A percentile compares a stretch with the other conserved stretches of the same genome.
Evolutionary conservation across 495 filamentous ascomycete genomes (phyloP).

Genomic region (Letharia lupina): DNA sequence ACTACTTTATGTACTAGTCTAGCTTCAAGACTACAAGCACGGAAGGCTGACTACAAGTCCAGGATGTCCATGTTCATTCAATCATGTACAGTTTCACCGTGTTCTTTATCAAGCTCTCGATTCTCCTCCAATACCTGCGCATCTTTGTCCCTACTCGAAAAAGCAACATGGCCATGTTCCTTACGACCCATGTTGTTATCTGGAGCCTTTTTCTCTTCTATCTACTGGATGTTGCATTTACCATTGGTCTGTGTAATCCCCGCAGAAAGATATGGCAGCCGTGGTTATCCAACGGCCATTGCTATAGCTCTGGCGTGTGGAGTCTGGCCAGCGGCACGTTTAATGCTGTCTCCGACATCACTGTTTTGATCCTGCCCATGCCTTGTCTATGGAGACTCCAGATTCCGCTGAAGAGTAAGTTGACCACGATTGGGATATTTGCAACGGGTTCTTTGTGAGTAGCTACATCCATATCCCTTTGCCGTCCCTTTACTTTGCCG

Average conservation of each 20-base stretch:
- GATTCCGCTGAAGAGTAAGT: conserved; percentile 12
- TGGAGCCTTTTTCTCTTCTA: conserved; percentile 15
- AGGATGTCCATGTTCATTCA: conserved; percentile 6
- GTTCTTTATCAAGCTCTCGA: conserved; percentile 19
- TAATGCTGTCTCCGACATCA: conserved; percentile 22
- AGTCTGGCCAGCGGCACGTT: conserved; percentile 20
- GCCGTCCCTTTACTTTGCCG: neutral
- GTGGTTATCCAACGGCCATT: conserved; percentile 30
- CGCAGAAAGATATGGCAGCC: conserved; percentile 33
- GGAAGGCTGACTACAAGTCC: neutral
- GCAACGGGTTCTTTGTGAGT: conserved; percentile 21
- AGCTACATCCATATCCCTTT: neutral
- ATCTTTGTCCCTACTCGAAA: conserved; percentile 20
- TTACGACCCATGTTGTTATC: conserved; percentile 12
- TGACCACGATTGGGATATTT: conserved; percentile 12
- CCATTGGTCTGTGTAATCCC: conserved; percentile 27
- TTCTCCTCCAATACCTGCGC: conserved; percentile 22
- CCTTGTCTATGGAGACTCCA: conserved; percentile 18
- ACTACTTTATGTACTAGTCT: conserved; percentile 17
- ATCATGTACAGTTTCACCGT: conserved; percentile 14
- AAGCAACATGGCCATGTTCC: conserved; percentile 15
- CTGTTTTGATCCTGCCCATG: conserved; percentile 22
- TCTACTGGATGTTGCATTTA: neutral
- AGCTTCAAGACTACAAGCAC: neutral
- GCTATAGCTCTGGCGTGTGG: conserved; percentile 26